Conservation (phyloP, 768 basidiomycete species). For the Pisolithus sp. region DNA sequence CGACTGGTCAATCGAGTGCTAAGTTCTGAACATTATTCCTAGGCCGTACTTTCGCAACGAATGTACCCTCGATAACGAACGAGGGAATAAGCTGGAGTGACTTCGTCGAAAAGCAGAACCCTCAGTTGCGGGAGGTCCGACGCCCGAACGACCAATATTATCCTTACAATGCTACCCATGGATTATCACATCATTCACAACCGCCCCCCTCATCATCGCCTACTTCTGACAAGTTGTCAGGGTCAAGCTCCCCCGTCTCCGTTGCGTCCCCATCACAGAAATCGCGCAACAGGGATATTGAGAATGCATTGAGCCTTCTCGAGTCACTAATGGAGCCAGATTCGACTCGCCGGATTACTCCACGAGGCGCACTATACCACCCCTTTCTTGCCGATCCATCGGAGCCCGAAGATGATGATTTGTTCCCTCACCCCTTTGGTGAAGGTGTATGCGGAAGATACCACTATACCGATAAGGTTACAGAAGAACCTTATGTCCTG, state of each 20-base stretch:
- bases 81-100: slow-evolving; percentile 65
- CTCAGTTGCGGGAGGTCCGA: slow-evolving; percentile 49
- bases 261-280: slow-evolving; percentile 26
- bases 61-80: slow-evolving; percentile 69
- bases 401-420: slow-evolving; percentile 52
- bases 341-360: slow-evolving; percentile 70
- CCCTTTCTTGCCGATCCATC: slow-evolving; percentile 58
- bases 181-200: slow-evolving; percentile 10
- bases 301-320: slow-evolving; percentile 68
- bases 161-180: slow-evolving; percentile 38
- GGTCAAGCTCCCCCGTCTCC: slow-evolving; percentile 19
- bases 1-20: background rate
- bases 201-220: slow-evolving; percentile 30
- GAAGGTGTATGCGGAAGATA: slow-evolving; percentile 58
- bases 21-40: slow-evolving; percentile 3
- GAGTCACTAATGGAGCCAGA: slow-evolving; percentile 71
- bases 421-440: slow-evolving; percentile 63
- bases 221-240: slow-evolving; percentile 23
- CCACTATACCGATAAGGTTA: slow-evolving; percentile 58
- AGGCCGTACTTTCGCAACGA: slow-evolving; percentile 91
- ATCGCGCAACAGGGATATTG: slow-evolving; percentile 49
- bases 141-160: slow-evolving; percentile 47
- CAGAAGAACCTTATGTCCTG: slow-evolving; percentile 47
- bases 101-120: slow-evolving; percentile 76
- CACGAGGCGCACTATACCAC: slow-evolving; percentile 70